These are phyloP conservation scores for Elaeagnus macrophylla DNA, from an alignment of 306 rosid species.

Conservation along the genomic window DNA sequence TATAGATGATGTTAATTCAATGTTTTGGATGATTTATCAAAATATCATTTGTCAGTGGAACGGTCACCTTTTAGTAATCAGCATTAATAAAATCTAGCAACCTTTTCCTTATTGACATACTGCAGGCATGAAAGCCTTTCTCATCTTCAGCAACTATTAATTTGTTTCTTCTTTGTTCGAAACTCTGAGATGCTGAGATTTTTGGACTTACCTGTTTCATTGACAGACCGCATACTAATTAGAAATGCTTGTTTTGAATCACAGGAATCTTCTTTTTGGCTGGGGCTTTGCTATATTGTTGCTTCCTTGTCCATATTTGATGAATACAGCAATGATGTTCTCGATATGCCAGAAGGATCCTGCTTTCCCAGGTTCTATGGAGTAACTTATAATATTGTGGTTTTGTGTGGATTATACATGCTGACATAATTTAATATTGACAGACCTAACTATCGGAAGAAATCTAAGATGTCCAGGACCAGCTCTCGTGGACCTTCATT, in stretches of 20 bases:
- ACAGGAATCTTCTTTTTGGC: slow-evolving; percentile 71
- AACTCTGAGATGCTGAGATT: slow-evolving; percentile 1
- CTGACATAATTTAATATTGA: slow-evolving; percentile 15
- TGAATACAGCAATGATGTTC: slow-evolving; percentile 87
- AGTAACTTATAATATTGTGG: slow-evolving; percentile 12
- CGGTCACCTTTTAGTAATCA: too few species aligned
- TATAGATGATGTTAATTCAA: too few species aligned
- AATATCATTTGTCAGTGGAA: too few species aligned
- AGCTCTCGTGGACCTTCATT: slow-evolving; percentile 28
- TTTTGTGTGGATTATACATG: slow-evolving; percentile 4
- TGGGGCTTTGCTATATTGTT: slow-evolving; percentile 52
- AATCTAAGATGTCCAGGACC: slow-evolving; percentile 12
- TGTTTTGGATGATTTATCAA: too few species aligned
- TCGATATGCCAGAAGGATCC: slow-evolving; percentile 91
- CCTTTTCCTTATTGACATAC: too few species aligned
- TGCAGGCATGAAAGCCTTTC: too few species aligned
- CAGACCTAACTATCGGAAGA: slow-evolving; percentile 54
- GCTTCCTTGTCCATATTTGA: slow-evolving; percentile 86
- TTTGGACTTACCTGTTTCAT: background rate
- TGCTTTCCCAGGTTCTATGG: slow-evolving; percentile 80
- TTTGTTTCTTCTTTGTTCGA: background rate
- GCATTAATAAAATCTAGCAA: too few species aligned
- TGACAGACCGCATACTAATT: slow-evolving; percentile 1
- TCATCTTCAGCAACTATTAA: too few species aligned
- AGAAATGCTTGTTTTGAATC: slow-evolving; percentile 28